Base-by-base conservation (phyloP, 2,329 filamentous ascomycete genomes). In the Tetracladium maxilliforme region DNA sequence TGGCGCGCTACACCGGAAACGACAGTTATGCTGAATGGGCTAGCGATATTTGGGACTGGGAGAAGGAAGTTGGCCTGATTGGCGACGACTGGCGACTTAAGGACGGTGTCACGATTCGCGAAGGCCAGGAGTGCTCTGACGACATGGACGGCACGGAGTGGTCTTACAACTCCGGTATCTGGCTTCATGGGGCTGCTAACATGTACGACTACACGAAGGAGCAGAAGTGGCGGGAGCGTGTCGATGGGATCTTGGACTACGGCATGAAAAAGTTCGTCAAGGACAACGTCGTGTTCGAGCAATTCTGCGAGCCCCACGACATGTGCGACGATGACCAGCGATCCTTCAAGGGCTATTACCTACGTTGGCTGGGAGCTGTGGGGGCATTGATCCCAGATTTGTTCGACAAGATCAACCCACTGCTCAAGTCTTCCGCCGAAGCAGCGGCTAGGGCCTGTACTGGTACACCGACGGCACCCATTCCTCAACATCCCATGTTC, bases 1-100 rank as follows among this genome's bases (percentile, higher is more conserved):
- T 87, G 5, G 75, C 76, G 1, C 61, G 73, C 6, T 86, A 78
- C 52, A 87, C 81, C 1, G 69, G 70, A 21, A 84, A 87, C 49
- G 40, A 63, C 26, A 84, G 76, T 1, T 90, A 87, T 42, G 58
- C 64, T 8, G 64, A 79, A 11, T 86, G 78, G 79, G 80, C 79
- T 1, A 57, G 65, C 30, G 71, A 60, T 39, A 54, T 74, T n/a
- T 92, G 70, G 40, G 59, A 70, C 19, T 79, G 72, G 73, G 55
- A 70, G 37, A 39, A 46, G 7, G 34, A 47, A 0, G 48, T 59
- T 7, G 57, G 60, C 0, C 54, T 80, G 23, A 68, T 78, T 66
- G 54, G 59, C 29, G 32, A 41, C 3, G 47, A 51, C 4, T 17
- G 30, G 25, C 39, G 51, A 6, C 9, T 9, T 19, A 71, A 58